Evolutionary conservation across 1,284 basidiomycete genomes (phyloP).

Genomic region (Leccinum subrobustum): DNA sequence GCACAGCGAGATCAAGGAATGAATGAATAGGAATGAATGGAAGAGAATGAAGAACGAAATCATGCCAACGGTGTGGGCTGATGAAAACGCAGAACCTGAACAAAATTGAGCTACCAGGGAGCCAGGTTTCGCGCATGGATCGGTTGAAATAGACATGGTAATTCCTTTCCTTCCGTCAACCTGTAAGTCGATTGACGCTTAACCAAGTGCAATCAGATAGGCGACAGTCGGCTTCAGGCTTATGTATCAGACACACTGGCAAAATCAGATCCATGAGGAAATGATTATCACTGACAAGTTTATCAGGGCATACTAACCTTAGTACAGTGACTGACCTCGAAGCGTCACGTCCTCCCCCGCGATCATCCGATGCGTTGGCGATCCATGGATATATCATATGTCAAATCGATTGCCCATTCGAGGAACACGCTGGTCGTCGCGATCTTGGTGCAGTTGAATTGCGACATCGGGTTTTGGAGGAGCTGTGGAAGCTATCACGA

Average conservation of each 20-base stretch:
- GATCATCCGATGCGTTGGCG: conserved; percentile 68
- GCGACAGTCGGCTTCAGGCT: conserved; percentile 21
- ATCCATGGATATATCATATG: conserved; percentile 56
- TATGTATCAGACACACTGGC: not conserved
- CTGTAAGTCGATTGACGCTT: conserved; percentile 35
- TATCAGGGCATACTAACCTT: conserved; percentile 17
- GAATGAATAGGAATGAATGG: not conserved
- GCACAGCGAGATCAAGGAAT: conserved; percentile 22
- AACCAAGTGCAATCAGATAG: not conserved
- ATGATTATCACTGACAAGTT: not conserved
- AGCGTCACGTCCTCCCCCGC: conserved; percentile 53
- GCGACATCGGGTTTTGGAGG: conserved; percentile 54
- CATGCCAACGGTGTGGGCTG: too few species aligned
- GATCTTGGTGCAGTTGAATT: conserved; percentile 79
- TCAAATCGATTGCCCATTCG: conserved; percentile 84
- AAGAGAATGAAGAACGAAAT: not conserved
- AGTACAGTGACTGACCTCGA: conserved; percentile 56
- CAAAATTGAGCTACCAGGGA: conserved; percentile 45
- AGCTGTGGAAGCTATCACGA: conserved; percentile 14
- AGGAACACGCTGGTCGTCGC: conserved; percentile 69
- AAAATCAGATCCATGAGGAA: not conserved
- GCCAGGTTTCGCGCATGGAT: conserved; percentile 82
- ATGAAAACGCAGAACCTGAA: not conserved
- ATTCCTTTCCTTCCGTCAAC: conserved; percentile 85
- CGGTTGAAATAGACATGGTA: conserved; percentile 93